Percentiles rank a stretch among this genome's conserved stretches.
Evolutionary conservation across 805 yeast genomes (phyloP).

Genomic region (Kuraishia ogatae): DNA sequence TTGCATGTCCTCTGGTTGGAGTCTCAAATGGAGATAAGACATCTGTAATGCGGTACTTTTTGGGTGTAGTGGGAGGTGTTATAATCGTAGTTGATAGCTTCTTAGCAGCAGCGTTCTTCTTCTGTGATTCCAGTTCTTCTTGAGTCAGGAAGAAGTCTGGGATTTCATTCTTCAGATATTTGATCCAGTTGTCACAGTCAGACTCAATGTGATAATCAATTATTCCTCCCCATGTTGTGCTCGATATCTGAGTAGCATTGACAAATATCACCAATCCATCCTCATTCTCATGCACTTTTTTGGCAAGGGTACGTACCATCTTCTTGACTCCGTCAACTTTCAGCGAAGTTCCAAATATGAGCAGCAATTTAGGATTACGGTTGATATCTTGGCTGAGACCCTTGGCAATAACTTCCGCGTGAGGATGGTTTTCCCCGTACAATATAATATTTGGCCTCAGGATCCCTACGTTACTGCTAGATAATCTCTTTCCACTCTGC

Average conservation of each 20-base stretch:
- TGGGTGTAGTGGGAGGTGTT: constrained; percentile 3
- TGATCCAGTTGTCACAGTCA: constrained; percentile 82
- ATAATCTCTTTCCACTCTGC: constrained; percentile 62
- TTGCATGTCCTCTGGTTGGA: background rate
- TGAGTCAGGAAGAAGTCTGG: constrained; percentile 61
- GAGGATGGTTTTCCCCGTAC: constrained; percentile 92
- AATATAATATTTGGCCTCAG: constrained; percentile 85
- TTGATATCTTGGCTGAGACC: constrained; percentile 61
- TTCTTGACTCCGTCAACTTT: constrained; percentile 85
- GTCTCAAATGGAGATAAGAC: background rate
- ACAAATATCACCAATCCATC: constrained; percentile 75
- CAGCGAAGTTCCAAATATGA: constrained; percentile 90
- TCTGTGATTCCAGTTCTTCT: constrained; percentile 12
- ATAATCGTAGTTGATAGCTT: background rate
- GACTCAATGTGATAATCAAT: constrained; percentile 73
- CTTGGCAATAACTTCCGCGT: constrained; percentile 66
- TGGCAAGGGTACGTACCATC: constrained; percentile 61
- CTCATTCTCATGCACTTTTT: constrained; percentile 57
- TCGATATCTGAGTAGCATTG: constrained; percentile 58
- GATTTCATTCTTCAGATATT: constrained; percentile 37
- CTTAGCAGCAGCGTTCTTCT: background rate
- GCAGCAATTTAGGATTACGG: constrained; percentile 63
- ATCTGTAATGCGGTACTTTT: background rate
- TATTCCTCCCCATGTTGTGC: constrained; percentile 55
- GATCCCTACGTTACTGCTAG: constrained; percentile 65